Conservation (phyloP, 495 filamentous ascomycete species). For the Penicillium cataractarum region DNA sequence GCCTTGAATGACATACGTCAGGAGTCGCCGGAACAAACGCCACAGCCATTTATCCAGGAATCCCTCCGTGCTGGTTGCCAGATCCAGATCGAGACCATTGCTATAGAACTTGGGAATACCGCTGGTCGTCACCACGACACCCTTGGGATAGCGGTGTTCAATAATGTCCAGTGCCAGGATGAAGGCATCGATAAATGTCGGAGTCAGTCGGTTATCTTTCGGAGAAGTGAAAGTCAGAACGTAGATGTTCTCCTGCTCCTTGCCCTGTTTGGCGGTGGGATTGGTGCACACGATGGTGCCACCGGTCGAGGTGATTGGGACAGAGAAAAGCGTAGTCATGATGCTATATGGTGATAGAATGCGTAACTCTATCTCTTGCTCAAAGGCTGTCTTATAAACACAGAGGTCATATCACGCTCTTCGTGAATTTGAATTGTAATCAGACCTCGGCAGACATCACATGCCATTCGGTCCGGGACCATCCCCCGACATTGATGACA, state of each 20-base stretch:
- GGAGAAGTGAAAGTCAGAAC: conserved; percentile 72
- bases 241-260: conserved; percentile 56
- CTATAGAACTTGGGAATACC: conserved; percentile 78
- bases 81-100: conserved; percentile 73
- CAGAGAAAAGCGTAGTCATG: conserved; percentile 46
- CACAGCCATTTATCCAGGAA: conserved; percentile 63
- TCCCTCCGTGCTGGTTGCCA: conserved; percentile 49
- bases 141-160: conserved; percentile 65
- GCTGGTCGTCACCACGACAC: conserved; percentile 75
- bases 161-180: conserved; percentile 72
- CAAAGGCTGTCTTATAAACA: background rate
- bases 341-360: background rate
- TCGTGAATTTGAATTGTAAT: conserved; percentile 24
- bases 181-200: conserved; percentile 64
- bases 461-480: conserved; percentile 13
- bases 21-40: conserved; percentile 58
- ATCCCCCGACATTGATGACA: conserved; percentile 5
- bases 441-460: conserved; percentile 32
- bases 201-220: conserved; percentile 75
- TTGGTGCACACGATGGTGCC: conserved; percentile 61
- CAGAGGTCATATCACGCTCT: background rate
- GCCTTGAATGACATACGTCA: conserved; percentile 53
- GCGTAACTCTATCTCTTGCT: background rate
- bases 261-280: conserved; percentile 40
- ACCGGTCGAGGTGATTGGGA: conserved; percentile 49